Evolutionary conservation across 805 yeast genomes (phyloP).

Genomic region (Candida namnaoensis): DNA sequence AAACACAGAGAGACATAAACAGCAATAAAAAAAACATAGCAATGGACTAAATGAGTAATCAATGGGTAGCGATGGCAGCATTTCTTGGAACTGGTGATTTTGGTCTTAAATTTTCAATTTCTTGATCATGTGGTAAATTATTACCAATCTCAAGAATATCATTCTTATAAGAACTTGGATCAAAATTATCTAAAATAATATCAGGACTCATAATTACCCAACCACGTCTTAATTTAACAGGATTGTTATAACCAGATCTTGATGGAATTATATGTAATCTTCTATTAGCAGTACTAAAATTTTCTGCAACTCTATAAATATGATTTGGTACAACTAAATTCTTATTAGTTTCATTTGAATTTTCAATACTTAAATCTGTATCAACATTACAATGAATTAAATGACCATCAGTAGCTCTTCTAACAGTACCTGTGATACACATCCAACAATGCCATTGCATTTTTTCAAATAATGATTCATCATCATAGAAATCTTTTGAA

Average conservation of each 20-base stretch:
- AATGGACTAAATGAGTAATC: too few relatives aligned
- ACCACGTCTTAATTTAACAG: conserved; percentile 66
- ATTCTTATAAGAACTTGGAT: conserved; percentile 32
- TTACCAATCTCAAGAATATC: conserved; percentile 36
- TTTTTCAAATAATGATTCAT: conserved; percentile 45
- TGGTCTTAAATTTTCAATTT: conserved; percentile 77
- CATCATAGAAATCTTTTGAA: conserved; percentile 34
- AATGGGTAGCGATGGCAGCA: neutral
- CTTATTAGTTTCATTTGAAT: conserved; percentile 18
- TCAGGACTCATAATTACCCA: conserved; percentile 92
- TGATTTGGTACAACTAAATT: conserved; percentile 60
- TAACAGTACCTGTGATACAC: conserved; percentile 93
- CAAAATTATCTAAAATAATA: conserved; percentile 64
- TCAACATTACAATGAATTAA: conserved; percentile 88
- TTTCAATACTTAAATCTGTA: conserved; percentile 77
- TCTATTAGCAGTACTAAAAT: conserved; percentile 75
- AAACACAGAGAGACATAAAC: neutral
- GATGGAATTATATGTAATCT: conserved; percentile 82
- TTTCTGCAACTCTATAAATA: conserved; percentile 78
- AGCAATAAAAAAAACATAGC: neutral
- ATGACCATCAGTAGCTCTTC: conserved; percentile 77
- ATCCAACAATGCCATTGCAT: conserved; percentile 97
- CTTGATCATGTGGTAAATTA: conserved; percentile 59
- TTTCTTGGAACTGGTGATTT: conserved; percentile 51
- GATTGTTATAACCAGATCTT: conserved; percentile 53